A percentile compares a stretch with the other conserved stretches of the same genome.
Evolutionary conservation across 129 eudicot genomes (phyloP).

Genomic region (Scalesia atractyloides): DNA sequence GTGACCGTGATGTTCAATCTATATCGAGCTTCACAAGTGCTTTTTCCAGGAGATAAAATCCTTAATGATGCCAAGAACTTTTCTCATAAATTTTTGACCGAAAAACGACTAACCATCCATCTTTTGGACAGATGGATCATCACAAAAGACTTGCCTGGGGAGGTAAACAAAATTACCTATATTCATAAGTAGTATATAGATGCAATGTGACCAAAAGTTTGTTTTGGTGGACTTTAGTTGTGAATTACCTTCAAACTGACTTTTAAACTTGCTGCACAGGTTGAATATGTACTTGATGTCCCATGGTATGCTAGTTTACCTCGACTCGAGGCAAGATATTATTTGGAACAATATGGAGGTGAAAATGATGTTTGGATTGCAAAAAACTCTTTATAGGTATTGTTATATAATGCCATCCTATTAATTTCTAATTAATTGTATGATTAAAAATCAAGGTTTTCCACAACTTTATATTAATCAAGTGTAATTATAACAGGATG

Average conservation of each 20-base stretch:
- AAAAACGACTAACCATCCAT: slow-evolving; percentile 5
- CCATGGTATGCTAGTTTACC: slow-evolving; percentile 28
- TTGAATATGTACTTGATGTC: slow-evolving; percentile 18
- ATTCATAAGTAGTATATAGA: background rate
- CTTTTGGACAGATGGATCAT: slow-evolving; percentile 23
- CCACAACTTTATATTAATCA: too few species aligned
- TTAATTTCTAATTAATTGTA: background rate
- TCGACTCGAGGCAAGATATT: slow-evolving; percentile 23
- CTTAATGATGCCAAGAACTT: background rate
- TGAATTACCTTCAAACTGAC: background rate
- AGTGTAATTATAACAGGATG: slow-evolving; percentile 10
- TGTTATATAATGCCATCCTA: background rate
- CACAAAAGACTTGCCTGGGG: slow-evolving; percentile 18
- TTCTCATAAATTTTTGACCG: background rate
- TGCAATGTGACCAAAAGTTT: slow-evolving; percentile 2
- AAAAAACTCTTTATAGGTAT: slow-evolving; percentile 14
- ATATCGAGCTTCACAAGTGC: slow-evolving; percentile 18
- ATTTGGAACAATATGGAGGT: slow-evolving; percentile 23
- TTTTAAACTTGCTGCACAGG: slow-evolving; percentile 14
- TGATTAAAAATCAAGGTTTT: background rate
- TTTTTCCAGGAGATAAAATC: slow-evolving; percentile 16
- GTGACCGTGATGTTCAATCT: slow-evolving; percentile 15
- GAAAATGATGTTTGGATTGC: slow-evolving; percentile 14
- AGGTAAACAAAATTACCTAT: background rate
- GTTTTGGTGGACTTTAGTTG: background rate